Conservation (phyloP, 192 early-diverging fungal species). For the Entomortierella parvispora region DNA sequence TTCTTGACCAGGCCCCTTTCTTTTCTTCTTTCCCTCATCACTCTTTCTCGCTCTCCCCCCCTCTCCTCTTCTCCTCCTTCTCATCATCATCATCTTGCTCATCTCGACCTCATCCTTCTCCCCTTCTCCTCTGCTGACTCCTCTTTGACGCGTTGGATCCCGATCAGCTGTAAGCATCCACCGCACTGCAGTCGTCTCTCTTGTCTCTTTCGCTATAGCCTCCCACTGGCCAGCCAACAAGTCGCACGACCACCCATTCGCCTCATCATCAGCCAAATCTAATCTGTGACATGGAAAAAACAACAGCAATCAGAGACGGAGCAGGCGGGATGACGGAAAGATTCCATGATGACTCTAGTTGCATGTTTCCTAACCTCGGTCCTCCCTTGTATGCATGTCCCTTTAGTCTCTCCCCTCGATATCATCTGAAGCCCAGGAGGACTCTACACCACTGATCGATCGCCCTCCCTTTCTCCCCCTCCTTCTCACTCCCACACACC, state of each 20-base stretch:
- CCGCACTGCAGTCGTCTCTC: neutral
- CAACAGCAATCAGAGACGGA: too few relatives aligned
- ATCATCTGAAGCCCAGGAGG: too few relatives aligned
- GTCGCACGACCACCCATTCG: too few relatives aligned
- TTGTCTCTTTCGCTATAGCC: constrained; percentile 2
- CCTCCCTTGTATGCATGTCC: too few relatives aligned
- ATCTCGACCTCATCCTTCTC: neutral
- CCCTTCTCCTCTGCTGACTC: constrained; percentile 1
- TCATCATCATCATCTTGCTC: neutral
- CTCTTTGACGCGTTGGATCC: neutral
- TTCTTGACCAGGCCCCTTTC: neutral
- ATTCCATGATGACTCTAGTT: too few relatives aligned
- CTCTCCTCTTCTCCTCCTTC: constrained; percentile 1
- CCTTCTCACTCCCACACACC: neutral
- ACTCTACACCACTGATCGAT: too few relatives aligned
- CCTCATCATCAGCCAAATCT: too few relatives aligned
- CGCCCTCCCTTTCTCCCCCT: neutral
- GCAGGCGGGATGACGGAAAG: too few relatives aligned
- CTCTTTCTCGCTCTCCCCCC: neutral
- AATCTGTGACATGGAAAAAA: too few relatives aligned
- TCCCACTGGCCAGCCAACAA: too few relatives aligned
- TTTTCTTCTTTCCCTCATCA: constrained; percentile 6
- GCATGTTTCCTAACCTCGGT: too few relatives aligned
- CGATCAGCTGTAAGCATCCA: neutral
- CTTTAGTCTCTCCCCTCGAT: too few relatives aligned